Base-by-base conservation (phyloP, 345 rosid genomes). In the Passiflora organensis region DNA sequence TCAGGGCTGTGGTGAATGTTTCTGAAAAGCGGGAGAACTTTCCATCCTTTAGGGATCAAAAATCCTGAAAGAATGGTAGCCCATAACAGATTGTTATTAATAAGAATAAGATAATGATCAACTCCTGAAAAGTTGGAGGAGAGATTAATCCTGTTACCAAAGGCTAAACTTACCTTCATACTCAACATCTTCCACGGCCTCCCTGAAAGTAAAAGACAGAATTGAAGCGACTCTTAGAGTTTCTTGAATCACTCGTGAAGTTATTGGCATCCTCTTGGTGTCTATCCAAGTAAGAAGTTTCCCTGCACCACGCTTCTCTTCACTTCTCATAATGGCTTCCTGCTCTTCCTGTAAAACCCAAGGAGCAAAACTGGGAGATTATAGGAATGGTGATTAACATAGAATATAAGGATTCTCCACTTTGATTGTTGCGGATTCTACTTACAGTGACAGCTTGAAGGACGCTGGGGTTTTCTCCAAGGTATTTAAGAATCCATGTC, bases 101-200 rank as follows among this genome's bases (percentile, higher is more conserved):
- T 11, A 9, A 44, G n/a, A 11, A 16, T 11, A 17, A 44, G 19
- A 28, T 2, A 8, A 2, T 28, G 34, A 28, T 28, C 8, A 28
- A 28, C 34, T 28, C 3, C 34, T 8, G 5, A 28, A 28, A 28
- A 28, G n/a, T n/a, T n/a, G n/a, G n/a, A 6, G 39, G 39, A 36
- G 39, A 36, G 39, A 36, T 6, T 36, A 37, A 37, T 37, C n/a
- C n/a, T n/a, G n/a, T 13, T 19, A n/a, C 25, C 17, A 19, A 6
- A 17, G 8, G 10, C 24, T 14, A 37, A 16, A 52, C 70, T 59
- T 42, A 83, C 97, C 97, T 74, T 86, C 73, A 66, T 80, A 86
- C 44, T 89, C 89, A 48, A 89, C 91, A 72, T 89, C 97, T 69
- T 79, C 82, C 1, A 86, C 95, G 43, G 95, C 97, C 73, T 89